Percentiles rank a stretch among this genome's conserved stretches.
phyloP scores from a whole-genome alignment of 768 basidiomycete genomes.

The Phlegmacium glaucopus region DNA sequence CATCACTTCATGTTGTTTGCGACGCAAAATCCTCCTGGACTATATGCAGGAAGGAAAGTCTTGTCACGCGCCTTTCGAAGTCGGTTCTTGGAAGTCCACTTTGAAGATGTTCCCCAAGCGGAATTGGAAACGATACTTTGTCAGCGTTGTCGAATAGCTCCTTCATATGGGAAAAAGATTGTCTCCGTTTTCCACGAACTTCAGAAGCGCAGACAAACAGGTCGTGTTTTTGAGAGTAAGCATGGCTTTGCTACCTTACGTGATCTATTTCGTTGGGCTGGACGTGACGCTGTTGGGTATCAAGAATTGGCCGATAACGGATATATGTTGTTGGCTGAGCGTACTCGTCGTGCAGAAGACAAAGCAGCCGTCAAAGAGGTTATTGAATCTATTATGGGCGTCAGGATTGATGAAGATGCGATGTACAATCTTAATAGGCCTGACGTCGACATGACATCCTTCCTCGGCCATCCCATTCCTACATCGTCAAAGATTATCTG shows the following conservation, averaged over 20 bases:
- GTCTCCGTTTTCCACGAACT: constrained; percentile 91
- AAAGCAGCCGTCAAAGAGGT: constrained; percentile 88
- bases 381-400: constrained; percentile 86
- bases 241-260: constrained; percentile 95
- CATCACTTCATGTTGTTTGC: constrained; percentile 98
- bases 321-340: constrained; percentile 95
- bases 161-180: constrained; percentile 88
- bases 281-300: constrained; percentile 82
- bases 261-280: constrained; percentile 97
- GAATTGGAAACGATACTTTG: constrained; percentile 95
- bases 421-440: constrained; percentile 61
- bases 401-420: constrained; percentile 66
- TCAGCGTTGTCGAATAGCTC: constrained; percentile 88
- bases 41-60: constrained; percentile 94
- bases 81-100: constrained; percentile 96
- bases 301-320: constrained; percentile 95
- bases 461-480: constrained; percentile 56
- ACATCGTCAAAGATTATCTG: constrained; percentile 64
- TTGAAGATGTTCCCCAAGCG: constrained; percentile 91
- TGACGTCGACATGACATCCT: constrained; percentile 36
- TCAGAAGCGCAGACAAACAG: constrained; percentile 85
- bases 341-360: constrained; percentile 82
- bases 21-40: constrained; percentile 94
- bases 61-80: constrained; percentile 95
- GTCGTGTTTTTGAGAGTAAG: constrained; percentile 96